phyloP scores from a whole-genome alignment of 1,284 basidiomycete species.

The Albatrellus sp. region DNA sequence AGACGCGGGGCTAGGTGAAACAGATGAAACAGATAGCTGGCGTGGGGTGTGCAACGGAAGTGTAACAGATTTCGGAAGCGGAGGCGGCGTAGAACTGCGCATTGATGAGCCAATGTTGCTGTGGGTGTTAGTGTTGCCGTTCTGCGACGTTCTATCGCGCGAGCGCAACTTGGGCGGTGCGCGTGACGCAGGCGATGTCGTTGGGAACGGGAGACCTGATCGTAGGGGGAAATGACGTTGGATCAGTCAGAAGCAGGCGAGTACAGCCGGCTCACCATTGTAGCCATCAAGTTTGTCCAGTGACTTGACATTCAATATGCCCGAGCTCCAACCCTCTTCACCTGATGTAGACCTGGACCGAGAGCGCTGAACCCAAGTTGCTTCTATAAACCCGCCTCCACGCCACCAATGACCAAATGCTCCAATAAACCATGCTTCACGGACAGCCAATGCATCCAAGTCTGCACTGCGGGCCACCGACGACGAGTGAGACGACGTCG shows the following conservation, averaged over 20 bases:
- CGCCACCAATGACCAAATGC: slow-evolving; percentile 84
- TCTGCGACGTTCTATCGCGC: slow-evolving; percentile 13
- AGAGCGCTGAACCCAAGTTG: slow-evolving; percentile 58
- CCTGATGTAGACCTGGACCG: slow-evolving; percentile 40
- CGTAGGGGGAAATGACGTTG: background rate
- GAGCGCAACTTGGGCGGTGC: slow-evolving; percentile 13
- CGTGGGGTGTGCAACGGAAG: slow-evolving; percentile 51
- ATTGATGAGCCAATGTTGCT: slow-evolving; percentile 13
- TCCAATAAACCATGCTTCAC: slow-evolving; percentile 78
- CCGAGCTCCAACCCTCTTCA: slow-evolving; percentile 62
- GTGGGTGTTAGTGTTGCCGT: background rate
- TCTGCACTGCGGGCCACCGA: slow-evolving; percentile 18
- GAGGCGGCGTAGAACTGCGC: slow-evolving; percentile 62
- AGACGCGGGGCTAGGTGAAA: too few species aligned
- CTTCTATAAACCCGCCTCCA: slow-evolving; percentile 58
- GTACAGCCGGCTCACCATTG: slow-evolving; percentile 31
- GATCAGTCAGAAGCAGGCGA: background rate
- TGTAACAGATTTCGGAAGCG: slow-evolving; percentile 70
- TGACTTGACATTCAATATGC: slow-evolving; percentile 57
- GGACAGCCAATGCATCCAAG: slow-evolving; percentile 37
- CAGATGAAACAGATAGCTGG: background rate
- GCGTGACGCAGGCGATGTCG: slow-evolving; percentile 10
- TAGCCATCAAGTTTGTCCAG: slow-evolving; percentile 51
- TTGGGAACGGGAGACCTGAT: slow-evolving; percentile 12
- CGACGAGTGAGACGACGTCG: slow-evolving; percentile 8